Conservation (phyloP, 2,329 filamentous ascomycete genomes). For the Curvularia sp. region DNA sequence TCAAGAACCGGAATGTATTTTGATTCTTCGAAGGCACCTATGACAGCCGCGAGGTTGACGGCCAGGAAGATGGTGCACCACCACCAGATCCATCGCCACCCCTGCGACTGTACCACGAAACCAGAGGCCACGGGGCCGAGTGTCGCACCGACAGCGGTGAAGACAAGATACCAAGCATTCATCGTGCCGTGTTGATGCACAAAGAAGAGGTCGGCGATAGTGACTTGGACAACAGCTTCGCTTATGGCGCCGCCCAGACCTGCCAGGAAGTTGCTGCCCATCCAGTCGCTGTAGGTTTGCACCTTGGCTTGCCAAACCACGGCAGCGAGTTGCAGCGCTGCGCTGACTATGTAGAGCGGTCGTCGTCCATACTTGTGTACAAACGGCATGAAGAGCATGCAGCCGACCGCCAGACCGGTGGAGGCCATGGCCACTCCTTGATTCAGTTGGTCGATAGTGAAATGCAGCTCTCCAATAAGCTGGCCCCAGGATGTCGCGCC, state of each 20-base stretch:
- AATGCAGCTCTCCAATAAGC: constrained; percentile 53
- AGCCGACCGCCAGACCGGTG: constrained; percentile 53
- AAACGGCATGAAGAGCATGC: constrained; percentile 55
- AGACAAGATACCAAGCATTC: constrained; percentile 57
- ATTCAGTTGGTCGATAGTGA: constrained; percentile 51
- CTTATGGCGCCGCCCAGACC: constrained; percentile 55
- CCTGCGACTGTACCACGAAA: constrained; percentile 52
- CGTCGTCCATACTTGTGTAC: constrained; percentile 57
- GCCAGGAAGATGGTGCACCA: constrained; percentile 54
- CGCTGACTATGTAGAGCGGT: constrained; percentile 56
- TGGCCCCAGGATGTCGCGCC: constrained; percentile 53
- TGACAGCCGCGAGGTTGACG: constrained; percentile 48
- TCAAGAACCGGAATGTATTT: constrained; percentile 24
- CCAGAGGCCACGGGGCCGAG: constrained; percentile 53
- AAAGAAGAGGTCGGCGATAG: constrained; percentile 58
- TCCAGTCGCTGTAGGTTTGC: constrained; percentile 53
- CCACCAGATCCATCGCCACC: constrained; percentile 62
- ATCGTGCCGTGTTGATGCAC: constrained; percentile 57
- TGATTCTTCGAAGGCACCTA: constrained; percentile 55
- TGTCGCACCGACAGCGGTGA: constrained; percentile 46
- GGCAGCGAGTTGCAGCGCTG: constrained; percentile 46
- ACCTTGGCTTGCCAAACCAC: constrained; percentile 56
- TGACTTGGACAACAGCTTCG: constrained; percentile 57
- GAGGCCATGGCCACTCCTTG: constrained; percentile 55
- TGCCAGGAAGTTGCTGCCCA: constrained; percentile 54